Evolutionary conservation across 345 rosid species (phyloP).

Genomic region (Populus deltoides): DNA sequence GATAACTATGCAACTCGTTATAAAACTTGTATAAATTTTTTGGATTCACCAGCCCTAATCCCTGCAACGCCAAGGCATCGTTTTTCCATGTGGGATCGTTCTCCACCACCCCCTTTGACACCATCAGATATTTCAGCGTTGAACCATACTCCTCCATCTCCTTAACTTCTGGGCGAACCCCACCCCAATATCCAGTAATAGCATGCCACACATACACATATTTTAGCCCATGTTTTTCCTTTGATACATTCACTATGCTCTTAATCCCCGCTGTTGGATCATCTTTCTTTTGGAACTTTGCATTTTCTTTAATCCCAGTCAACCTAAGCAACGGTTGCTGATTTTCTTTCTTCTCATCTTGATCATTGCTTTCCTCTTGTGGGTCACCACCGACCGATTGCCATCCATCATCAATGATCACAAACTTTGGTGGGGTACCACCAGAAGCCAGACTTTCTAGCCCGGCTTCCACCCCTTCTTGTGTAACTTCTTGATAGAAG

Average conservation of each 20-base stretch:
- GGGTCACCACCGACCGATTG: conserved; percentile 67
- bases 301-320: conserved; percentile 75
- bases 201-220: conserved; percentile 97
- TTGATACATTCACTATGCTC: conserved; percentile 63
- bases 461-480: conserved; percentile 89
- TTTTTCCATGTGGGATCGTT: conserved; percentile 86
- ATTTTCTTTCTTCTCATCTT: conserved; percentile 32
- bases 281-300: conserved; percentile 64
- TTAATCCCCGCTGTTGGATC: conserved; percentile 66
- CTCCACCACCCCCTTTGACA: conserved; percentile 65
- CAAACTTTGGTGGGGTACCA: conserved; percentile 78
- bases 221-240: conserved; percentile 62
- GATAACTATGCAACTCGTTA: conserved; percentile 72
- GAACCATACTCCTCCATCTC: conserved; percentile 70
- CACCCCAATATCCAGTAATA: conserved; percentile 95
- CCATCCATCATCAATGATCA: conserved; percentile 97
- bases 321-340: conserved; percentile 49
- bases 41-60: conserved; percentile 78
- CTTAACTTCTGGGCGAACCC: conserved; percentile 70
- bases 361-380: not conserved
- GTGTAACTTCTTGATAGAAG: conserved; percentile 87
- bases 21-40: conserved; percentile 69
- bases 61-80: conserved; percentile 64
- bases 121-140: conserved; percentile 61
- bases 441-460: conserved; percentile 63